Percentiles rank a stretch among this genome's conserved stretches.
Evolutionary conservation across 1,284 basidiomycete genomes (phyloP).

Genomic region (Cutaneotrichosporon mucoides): DNA sequence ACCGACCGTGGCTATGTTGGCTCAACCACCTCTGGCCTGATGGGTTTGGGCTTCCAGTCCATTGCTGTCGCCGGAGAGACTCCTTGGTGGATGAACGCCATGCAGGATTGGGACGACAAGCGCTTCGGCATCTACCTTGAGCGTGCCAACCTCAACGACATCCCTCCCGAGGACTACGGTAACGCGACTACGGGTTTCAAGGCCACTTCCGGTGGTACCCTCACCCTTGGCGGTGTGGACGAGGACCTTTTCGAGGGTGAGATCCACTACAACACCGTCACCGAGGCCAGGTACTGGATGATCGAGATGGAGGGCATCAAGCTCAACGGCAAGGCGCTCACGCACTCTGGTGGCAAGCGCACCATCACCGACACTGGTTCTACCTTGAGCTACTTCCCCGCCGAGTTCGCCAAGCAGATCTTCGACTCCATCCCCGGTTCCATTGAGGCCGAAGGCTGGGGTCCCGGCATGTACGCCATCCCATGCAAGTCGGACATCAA

Average conservation of each 20-base stretch:
- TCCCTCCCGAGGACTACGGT: not conserved
- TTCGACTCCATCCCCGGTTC: conserved; percentile 24
- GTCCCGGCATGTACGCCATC: not conserved
- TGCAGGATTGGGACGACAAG: conserved; percentile 65
- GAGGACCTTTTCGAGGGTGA: conserved; percentile 63
- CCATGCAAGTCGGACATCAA: conserved; percentile 7
- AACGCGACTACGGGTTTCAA: conserved; percentile 31
- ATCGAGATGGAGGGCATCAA: conserved; percentile 2
- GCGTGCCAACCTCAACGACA: conserved; percentile 38
- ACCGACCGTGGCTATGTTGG: conserved; percentile 3
- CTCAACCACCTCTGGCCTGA: conserved; percentile 49
- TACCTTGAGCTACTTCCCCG: conserved; percentile 25
- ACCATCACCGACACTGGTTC: conserved; percentile 29
- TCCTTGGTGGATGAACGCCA: conserved; percentile 56
- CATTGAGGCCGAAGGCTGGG: not conserved
- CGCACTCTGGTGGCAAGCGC: not conserved
- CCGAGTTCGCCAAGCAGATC: conserved; percentile 14
- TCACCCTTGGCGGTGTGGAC: conserved; percentile 60
- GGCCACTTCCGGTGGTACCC: conserved; percentile 60
- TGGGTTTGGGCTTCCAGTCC: conserved; percentile 52
- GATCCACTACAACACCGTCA: conserved; percentile 66
- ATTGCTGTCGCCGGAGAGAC: conserved; percentile 49
- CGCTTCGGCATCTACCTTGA: conserved; percentile 77
- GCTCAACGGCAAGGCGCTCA: conserved; percentile 4
- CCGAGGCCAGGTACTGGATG: conserved; percentile 9